phyloP scores from a whole-genome alignment of 495 filamentous ascomycete species.

The Penicillium maclennaniae region DNA sequence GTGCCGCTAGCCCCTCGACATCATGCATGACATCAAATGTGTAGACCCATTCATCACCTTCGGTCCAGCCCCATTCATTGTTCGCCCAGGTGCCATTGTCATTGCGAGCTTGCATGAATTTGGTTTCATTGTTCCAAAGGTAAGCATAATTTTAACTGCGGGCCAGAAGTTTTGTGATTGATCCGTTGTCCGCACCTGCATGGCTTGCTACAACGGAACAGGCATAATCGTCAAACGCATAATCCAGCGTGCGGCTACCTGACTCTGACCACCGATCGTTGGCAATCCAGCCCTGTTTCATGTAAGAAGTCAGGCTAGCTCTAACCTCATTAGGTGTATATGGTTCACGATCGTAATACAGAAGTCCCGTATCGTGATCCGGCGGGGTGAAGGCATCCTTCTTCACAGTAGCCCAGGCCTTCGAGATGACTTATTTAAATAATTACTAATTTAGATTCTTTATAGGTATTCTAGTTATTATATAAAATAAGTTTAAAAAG shows the following conservation, averaged over 20 bases:
- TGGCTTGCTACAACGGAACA: slow-evolving; percentile 20
- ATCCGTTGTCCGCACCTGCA: slow-evolving; percentile 6
- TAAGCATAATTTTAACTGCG: slow-evolving; percentile 21
- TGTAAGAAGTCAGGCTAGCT: slow-evolving; percentile 24
- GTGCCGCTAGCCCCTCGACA: slow-evolving; percentile 14
- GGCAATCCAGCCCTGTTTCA: slow-evolving; percentile 26
- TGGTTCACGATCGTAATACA: slow-evolving; percentile 28
- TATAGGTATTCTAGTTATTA: too few species aligned
- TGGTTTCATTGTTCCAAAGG: slow-evolving; percentile 27
- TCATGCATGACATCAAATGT: slow-evolving; percentile 31
- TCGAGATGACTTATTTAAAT: too few species aligned
- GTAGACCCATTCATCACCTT: slow-evolving; percentile 29
- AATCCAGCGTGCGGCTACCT: slow-evolving; percentile 25
- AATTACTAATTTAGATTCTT: too few species aligned
- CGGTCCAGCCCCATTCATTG: slow-evolving; percentile 25
- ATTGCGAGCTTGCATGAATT: slow-evolving; percentile 30
- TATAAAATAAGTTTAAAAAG: too few species aligned
- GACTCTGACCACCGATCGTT: slow-evolving; percentile 28
- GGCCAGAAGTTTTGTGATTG: slow-evolving; percentile 5
- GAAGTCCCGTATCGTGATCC: slow-evolving; percentile 14
- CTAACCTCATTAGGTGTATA: slow-evolving; percentile 22
- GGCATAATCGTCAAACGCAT: slow-evolving; percentile 26
- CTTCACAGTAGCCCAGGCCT: slow-evolving; percentile 22
- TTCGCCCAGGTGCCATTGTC: slow-evolving; percentile 25
- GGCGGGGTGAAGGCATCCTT: slow-evolving; percentile 26